These are phyloP conservation scores for Zygnema circumcarinatum DNA, from an alignment of 139 green algal genomes.

Conservation along the genomic window DNA sequence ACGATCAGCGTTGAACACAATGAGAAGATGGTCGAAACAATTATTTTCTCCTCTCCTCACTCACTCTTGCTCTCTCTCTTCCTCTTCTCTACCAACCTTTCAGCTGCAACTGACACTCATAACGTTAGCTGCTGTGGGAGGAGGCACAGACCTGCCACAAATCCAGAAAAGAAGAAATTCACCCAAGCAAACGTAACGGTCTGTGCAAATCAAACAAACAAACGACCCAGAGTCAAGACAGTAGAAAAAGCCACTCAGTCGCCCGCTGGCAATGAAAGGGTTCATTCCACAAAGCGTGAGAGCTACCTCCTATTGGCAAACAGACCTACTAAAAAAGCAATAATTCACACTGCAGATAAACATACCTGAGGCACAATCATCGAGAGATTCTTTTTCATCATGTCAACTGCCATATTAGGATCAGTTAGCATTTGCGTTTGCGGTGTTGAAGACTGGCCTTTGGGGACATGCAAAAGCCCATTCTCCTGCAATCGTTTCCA, in stretches of 20 bases:
- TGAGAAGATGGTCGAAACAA: too few relatives aligned
- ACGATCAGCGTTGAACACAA: background rate
- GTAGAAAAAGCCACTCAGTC: background rate
- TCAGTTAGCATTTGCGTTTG: conserved; percentile 60
- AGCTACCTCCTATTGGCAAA: too few relatives aligned
- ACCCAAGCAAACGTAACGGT: conserved; percentile 67
- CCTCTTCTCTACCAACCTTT: too few relatives aligned
- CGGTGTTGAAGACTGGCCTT: conserved; percentile 23
- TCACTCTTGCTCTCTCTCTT: too few relatives aligned
- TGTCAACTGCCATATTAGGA: conserved; percentile 61
- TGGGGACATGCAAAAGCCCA: conserved; percentile 60
- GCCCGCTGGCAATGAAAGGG: too few relatives aligned
- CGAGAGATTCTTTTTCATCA: conserved; percentile 71
- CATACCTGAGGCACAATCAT: conserved; percentile 65
- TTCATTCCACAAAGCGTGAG: too few relatives aligned
- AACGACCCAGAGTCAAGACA: background rate
- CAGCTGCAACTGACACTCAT: too few relatives aligned
- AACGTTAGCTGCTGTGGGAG: too few relatives aligned
- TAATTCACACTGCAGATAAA: too few relatives aligned
- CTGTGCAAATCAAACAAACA: conserved; percentile 33
- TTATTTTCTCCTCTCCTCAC: too few relatives aligned
- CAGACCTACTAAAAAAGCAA: too few relatives aligned
- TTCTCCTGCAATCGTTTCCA: conserved; percentile 55
- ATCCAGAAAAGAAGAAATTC: conserved; percentile 73
- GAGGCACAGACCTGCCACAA: conserved; percentile 60